phyloP scores from a whole-genome alignment of 352 stramenopile species.

The Phytopythium sindhum region DNA sequence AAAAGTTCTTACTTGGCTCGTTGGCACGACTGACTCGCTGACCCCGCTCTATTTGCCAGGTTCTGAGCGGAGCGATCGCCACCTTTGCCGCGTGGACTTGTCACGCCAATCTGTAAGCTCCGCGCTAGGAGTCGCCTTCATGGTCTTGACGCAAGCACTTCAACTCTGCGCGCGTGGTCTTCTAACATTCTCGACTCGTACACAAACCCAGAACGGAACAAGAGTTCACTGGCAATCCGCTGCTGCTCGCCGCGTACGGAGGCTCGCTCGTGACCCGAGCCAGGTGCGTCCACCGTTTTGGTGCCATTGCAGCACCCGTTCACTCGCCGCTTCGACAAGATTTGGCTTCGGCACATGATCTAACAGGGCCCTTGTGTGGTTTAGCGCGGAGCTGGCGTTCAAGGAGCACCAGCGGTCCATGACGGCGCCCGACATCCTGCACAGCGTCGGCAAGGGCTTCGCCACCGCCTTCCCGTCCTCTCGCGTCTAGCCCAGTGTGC shows the following conservation, averaged over 20 bases:
- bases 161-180: background rate
- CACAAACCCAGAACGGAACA: constrained; percentile 9
- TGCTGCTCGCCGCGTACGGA: constrained; percentile 71
- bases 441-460: constrained; percentile 61
- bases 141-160: background rate
- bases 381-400: constrained; percentile 66
- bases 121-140: background rate
- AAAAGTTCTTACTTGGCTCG: background rate
- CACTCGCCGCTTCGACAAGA: background rate
- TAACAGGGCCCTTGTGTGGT: background rate
- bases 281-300: constrained; percentile 29
- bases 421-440: constrained; percentile 82
- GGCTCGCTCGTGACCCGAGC: constrained; percentile 78
- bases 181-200: background rate
- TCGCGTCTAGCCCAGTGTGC: constrained; percentile 11
- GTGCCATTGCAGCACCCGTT: too few relatives aligned
- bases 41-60: constrained; percentile 20
- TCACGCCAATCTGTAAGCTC: constrained; percentile 34
- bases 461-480: constrained; percentile 34
- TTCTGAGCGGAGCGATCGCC: constrained; percentile 77
- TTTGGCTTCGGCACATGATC: too few relatives aligned
- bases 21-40: background rate
- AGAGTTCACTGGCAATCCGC: constrained; percentile 38
- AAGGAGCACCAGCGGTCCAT: constrained; percentile 63
- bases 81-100: constrained; percentile 78